phyloP scores from a whole-genome alignment of 2,329 filamentous ascomycete genomes.

The Scytalidium lignicola region DNA sequence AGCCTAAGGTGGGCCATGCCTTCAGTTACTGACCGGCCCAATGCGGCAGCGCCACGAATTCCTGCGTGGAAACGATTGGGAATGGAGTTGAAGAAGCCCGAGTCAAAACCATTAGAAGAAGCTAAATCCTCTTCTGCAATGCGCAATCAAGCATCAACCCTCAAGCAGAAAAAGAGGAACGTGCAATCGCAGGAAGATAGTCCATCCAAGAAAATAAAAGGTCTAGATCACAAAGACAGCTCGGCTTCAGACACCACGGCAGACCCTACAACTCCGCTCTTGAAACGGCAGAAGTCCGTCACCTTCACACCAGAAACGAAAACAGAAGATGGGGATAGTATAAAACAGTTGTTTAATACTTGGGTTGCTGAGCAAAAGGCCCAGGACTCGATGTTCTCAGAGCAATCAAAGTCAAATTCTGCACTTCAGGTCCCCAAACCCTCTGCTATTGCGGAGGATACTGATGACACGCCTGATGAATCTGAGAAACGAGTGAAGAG shows the following conservation, averaged over 20 bases:
- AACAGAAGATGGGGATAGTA: constrained; percentile 48
- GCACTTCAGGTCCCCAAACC: constrained; percentile 22
- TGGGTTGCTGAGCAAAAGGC: constrained; percentile 37
- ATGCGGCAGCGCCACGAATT: constrained; percentile 24
- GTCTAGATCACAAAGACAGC: constrained; percentile 7
- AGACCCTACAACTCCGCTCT: constrained; percentile 21
- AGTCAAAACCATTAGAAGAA: background rate
- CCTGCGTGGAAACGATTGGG: constrained; percentile 58
- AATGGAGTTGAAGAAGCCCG: constrained; percentile 47
- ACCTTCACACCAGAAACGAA: constrained; percentile 62
- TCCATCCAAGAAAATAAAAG: constrained; percentile 23
- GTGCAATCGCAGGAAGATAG: constrained; percentile 10
- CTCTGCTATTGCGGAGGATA: constrained; percentile 21
- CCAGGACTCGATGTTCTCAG: constrained; percentile 20
- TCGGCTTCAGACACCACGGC: constrained; percentile 5
- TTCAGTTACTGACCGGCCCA: background rate
- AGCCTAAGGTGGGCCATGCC: constrained; percentile 1
- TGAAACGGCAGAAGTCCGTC: constrained; percentile 49
- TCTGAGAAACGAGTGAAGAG: constrained; percentile 23
- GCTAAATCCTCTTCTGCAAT: background rate
- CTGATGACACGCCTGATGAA: constrained; percentile 23
- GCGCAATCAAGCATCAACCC: constrained; percentile 24
- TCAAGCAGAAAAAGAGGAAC: constrained; percentile 22
- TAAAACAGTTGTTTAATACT: constrained; percentile 44
- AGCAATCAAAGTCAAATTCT: constrained; percentile 10